Percentiles rank a stretch among this genome's conserved stretches.
Conservation (phyloP, 1,139 yeast species). For the Blastobotrys aristatus region DNA sequence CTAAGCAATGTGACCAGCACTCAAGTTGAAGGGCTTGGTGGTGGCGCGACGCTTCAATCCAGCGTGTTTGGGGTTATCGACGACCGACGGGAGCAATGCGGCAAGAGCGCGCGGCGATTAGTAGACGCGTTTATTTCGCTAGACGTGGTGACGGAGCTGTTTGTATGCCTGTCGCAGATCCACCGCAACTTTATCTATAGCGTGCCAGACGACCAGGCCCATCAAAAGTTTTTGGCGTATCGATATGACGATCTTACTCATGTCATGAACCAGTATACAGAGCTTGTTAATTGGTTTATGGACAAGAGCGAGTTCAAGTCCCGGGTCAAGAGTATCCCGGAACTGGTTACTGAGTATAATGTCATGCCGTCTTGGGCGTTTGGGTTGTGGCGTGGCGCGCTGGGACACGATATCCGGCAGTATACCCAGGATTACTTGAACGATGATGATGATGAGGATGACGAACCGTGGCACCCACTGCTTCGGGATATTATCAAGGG, state of each 20-base stretch:
- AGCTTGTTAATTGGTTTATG: slow-evolving; percentile 52
- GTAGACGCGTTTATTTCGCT: slow-evolving; percentile 45
- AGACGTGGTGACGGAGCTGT: slow-evolving; percentile 54
- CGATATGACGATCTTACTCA: slow-evolving; percentile 67
- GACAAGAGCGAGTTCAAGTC: slow-evolving; percentile 35
- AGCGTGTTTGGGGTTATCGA: slow-evolving; percentile 59
- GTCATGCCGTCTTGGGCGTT: slow-evolving; percentile 68
- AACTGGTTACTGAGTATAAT: slow-evolving; percentile 45
- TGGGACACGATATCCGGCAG: slow-evolving; percentile 34
- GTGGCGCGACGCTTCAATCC: slow-evolving; percentile 55
- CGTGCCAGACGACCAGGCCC: slow-evolving; percentile 41
- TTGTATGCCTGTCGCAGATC: slow-evolving; percentile 57
- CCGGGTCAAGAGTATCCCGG: slow-evolving; percentile 43
- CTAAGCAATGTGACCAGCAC: slow-evolving; percentile 56
- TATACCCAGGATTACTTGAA: slow-evolving; percentile 14
- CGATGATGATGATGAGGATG: slow-evolving; percentile 4
- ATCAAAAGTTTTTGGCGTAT: slow-evolving; percentile 67
- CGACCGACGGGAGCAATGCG: slow-evolving; percentile 39
- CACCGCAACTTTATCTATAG: slow-evolving; percentile 34
- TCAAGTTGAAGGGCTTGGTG: slow-evolving; percentile 64
- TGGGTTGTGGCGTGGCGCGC: slow-evolving; percentile 65
- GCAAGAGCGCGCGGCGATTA: slow-evolving; percentile 50
- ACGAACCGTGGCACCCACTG: slow-evolving; percentile 26
- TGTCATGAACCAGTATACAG: slow-evolving; percentile 59
- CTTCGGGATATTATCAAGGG: slow-evolving; percentile 25